Evolutionary conservation across 1,284 basidiomycete genomes (phyloP), one percentile per base, ranked within the genome.

Genomic region (Tausonia pullulans): DNA sequence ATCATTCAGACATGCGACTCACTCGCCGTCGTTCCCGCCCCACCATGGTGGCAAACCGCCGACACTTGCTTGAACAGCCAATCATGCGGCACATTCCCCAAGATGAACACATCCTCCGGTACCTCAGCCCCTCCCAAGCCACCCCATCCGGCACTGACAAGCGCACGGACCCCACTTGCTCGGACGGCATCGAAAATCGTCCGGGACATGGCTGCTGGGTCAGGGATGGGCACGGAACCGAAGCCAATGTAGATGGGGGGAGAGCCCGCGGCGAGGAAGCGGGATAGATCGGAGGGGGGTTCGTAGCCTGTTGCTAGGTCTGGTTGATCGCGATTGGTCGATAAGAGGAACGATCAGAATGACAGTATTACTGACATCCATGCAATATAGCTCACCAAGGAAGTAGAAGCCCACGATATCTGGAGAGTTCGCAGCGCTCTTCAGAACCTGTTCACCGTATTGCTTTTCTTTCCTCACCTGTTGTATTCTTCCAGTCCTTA

Each of bases 391-490:
- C 27, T 27, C 27, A 27, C 27, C 80, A 13, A 84, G 74, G 70
- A 84, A 84, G 71, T 84, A 85, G 71, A 85, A 85, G 0, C 84
- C 84, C n/a, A 81, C 80, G 11, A 85, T 79, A 70, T 86, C 84
- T 84, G 63, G n/a, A 5, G 27, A 10, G 62, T 27, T 27, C 27
- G 27, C 27, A 27, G 27, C 27, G 27, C 27, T 27, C 27, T 27
- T 27, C 27, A 27, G 27, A 27, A 27, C 27, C 27, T 27, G 27
- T 27, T 27, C 27, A 27, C 27, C 27, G 27, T 27, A 27, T 27
- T 27, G 27, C 27, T 27, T 27, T 27, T 27, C 27, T 2, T 27
- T 27, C 27, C 27, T 27, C 27, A 27, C 27, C 27, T 27, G 27
- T 27, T 27, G 27, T 27, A 27, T 80, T 81, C 67, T 79, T 81